Evolutionary conservation across 2,329 filamentous ascomycete species (phyloP), one percentile per base, ranked within the genome.

Genomic region (Colletotrichum cereale): DNA sequence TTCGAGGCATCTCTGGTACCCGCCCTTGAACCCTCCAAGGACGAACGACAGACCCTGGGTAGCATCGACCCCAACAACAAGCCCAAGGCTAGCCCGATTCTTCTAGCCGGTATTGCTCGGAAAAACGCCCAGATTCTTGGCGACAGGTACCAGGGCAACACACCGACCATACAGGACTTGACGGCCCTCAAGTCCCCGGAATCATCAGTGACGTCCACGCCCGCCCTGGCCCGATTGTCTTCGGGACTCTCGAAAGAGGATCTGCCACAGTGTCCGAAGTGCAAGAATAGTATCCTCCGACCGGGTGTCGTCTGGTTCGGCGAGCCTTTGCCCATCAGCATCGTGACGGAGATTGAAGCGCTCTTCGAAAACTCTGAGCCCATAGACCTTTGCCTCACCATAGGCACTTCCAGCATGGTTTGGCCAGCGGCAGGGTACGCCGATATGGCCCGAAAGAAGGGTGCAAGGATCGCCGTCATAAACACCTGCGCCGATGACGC

Each of bases 251-350:
- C 76, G 78, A 18, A 76, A 16, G 74, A 83, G 5, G 86, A 88
- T 21, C 83, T 93, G 1, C 91, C 91, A 2, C 83, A 84, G 66
- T 93, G 91, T 75, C 90, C 90, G 0, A 77, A 86, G 73, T 79
- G 90, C 79, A 83, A 85, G 65, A 80, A 78, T 16, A 85, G 86
- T 16, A 80, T 92, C 10, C 84, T 92, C 5, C 86, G 91, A 7
- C 91, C 91, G 0, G 89, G 88, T 11, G 90, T 93, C 0, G 90
- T 93, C 5, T 93, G 91, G 91, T 93, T 92, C 75, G 88, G 88
- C 40, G 91, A 93, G 77, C 66, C 78, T 14, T 81, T 93, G 3
- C 88, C 90, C 0, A 72, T 75, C 5, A 78, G 86, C 16, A 86
- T 88, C 2, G 74, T 92, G 1, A 66, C 81, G 0, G 80, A 82